phyloP scores from a whole-genome alignment of 164 flowering plant genomes.

The Macadamia integrifolia region DNA sequence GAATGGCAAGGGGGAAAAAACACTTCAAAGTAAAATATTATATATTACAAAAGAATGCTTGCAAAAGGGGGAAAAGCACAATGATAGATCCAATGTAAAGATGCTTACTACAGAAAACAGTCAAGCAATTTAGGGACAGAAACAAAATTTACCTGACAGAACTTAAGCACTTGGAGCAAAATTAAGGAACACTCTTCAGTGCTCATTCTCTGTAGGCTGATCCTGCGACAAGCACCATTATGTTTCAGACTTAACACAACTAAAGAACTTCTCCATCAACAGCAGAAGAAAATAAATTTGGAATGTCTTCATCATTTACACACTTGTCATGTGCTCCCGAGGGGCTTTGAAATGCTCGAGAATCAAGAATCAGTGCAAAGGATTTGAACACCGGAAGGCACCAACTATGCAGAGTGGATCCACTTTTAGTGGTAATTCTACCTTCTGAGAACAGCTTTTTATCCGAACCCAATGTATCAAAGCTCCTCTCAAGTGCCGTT shows the following conservation, averaged over 20 bases:
- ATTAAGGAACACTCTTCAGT: slow-evolving; percentile 45
- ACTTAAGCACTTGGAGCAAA: slow-evolving; percentile 40
- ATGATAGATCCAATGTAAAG: too few relatives aligned
- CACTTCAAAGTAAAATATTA: too few relatives aligned
- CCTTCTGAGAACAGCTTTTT: slow-evolving; percentile 32
- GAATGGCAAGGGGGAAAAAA: too few relatives aligned
- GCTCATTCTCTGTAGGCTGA: slow-evolving; percentile 28
- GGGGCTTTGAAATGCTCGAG: slow-evolving; percentile 20
- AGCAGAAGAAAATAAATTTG: not conserved
- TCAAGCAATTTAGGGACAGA: too few relatives aligned
- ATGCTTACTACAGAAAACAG: too few relatives aligned
- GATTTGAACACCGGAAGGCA: slow-evolving; percentile 63
- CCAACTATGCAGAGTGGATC: slow-evolving; percentile 42
- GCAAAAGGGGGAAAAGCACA: too few relatives aligned
- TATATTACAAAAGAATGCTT: too few relatives aligned
- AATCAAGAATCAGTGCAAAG: slow-evolving; percentile 42
- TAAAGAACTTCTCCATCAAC: slow-evolving; percentile 4
- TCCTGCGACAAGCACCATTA: slow-evolving; percentile 18
- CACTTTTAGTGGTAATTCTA: slow-evolving; percentile 29
- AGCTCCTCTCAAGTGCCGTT: slow-evolving; percentile 48
- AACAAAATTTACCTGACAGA: slow-evolving; percentile 55
- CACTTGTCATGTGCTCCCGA: slow-evolving; percentile 38
- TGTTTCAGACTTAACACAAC: not conserved
- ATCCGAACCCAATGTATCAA: slow-evolving; percentile 32
- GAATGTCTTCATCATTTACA: slow-evolving; percentile 17